A percentile compares a stretch with the other conserved stretches of the same genome.
Evolutionary conservation across 352 stramenopile genomes (phyloP).

Genomic region (Phytophthora chlamydospora): DNA sequence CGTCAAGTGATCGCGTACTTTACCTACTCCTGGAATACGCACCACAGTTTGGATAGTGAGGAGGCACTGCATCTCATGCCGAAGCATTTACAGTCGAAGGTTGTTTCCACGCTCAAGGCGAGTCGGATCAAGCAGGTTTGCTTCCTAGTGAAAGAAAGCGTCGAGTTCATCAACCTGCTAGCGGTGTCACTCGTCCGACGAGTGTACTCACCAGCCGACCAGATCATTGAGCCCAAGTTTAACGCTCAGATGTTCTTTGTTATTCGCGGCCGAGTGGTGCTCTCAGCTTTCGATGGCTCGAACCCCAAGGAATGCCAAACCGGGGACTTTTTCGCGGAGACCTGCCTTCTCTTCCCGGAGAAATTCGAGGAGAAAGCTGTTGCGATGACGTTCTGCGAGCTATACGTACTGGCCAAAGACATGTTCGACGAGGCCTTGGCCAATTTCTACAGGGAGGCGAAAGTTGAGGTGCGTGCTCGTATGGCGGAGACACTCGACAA

Average conservation of each 20-base stretch:
- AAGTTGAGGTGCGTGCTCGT: conserved; percentile 30
- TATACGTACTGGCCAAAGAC: conserved; percentile 72
- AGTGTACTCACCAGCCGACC: conserved; percentile 65
- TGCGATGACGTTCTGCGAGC: conserved; percentile 84
- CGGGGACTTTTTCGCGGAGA: conserved; percentile 72
- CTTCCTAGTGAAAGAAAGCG: conserved; percentile 72
- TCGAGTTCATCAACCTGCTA: conserved; percentile 73
- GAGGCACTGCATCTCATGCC: conserved; percentile 61
- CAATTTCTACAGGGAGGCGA: conserved; percentile 55
- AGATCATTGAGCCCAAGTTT: conserved; percentile 75
- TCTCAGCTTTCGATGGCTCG: conserved; percentile 58
- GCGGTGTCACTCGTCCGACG: conserved; percentile 50
- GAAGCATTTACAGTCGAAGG: conserved; percentile 69
- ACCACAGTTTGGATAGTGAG: conserved; percentile 69
- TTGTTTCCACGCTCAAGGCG: conserved; percentile 66
- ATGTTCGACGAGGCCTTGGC: conserved; percentile 62
- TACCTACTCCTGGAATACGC: conserved; percentile 65
- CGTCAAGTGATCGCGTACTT: conserved; percentile 70
- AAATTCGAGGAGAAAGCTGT: conserved; percentile 74
- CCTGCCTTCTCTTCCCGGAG: conserved; percentile 59
- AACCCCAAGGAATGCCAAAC: conserved; percentile 62
- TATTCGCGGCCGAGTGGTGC: conserved; percentile 54
- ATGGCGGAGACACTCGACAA: conserved; percentile 62
- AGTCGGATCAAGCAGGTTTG: conserved; percentile 71
- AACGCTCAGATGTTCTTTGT: conserved; percentile 84